phyloP scores from a whole-genome alignment of 2,329 filamentous ascomycete species.

The Colletotrichum melonis region DNA sequence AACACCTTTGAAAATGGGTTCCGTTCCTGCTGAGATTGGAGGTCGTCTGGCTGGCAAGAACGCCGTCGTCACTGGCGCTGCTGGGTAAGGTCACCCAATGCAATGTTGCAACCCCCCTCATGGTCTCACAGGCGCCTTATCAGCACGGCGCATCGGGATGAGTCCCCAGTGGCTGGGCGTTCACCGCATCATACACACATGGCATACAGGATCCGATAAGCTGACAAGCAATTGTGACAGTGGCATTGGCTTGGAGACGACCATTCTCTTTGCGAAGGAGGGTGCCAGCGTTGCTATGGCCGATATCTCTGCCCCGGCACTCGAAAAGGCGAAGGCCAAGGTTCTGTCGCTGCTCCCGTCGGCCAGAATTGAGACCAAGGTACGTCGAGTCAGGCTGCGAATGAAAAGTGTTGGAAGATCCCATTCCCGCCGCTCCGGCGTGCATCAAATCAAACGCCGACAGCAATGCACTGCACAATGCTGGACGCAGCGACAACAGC shows the following conservation, averaged over 20 bases:
- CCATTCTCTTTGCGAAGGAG: slow-evolving; percentile 89
- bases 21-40: slow-evolving; percentile 42
- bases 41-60: slow-evolving; percentile 71
- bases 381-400: slow-evolving; percentile 44
- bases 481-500: not conserved
- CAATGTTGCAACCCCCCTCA: not conserved
- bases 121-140: slow-evolving; percentile 16
- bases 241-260: slow-evolving; percentile 93
- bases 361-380: slow-evolving; percentile 70
- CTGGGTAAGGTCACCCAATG: slow-evolving; percentile 70
- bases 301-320: slow-evolving; percentile 83
- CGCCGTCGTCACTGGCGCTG: slow-evolving; percentile 84
- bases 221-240: slow-evolving; percentile 55
- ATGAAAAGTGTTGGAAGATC: slow-evolving; percentile 15
- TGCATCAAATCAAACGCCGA: slow-evolving; percentile 4
- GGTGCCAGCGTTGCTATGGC: slow-evolving; percentile 87
- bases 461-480: slow-evolving; percentile 39
- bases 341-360: slow-evolving; percentile 77
- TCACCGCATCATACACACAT: not conserved
- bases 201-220: slow-evolving; percentile 4
- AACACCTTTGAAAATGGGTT: slow-evolving; percentile 39
- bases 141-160: slow-evolving; percentile 6
- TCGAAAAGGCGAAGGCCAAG: slow-evolving; percentile 81
- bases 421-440: slow-evolving; percentile 23
- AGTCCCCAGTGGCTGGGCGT: slow-evolving; percentile 11